Percentiles rank a stretch among this genome's conserved stretches.
These are phyloP conservation scores for Phaeolepiota aurea DNA, from an alignment of 768 basidiomycete genomes.

Conservation along the genomic window DNA sequence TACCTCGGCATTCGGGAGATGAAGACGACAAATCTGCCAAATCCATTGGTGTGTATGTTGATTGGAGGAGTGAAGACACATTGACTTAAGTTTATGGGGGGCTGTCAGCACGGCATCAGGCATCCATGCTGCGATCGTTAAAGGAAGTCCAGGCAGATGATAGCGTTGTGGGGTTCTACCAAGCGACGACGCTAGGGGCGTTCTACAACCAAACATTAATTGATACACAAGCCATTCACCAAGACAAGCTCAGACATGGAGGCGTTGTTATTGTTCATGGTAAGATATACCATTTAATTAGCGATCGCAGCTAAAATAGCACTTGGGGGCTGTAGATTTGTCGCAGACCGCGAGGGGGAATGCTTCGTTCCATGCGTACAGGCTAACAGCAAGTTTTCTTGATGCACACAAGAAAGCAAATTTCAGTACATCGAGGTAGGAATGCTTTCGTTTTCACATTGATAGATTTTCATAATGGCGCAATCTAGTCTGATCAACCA, in stretches of 20 bases:
- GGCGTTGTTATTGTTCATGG: slow-evolving; percentile 84
- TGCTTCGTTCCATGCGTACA: slow-evolving; percentile 84
- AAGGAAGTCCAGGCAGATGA: slow-evolving; percentile 90
- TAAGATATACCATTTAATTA: slow-evolving; percentile 25
- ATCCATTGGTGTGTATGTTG: slow-evolving; percentile 47
- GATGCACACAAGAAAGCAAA: slow-evolving; percentile 76
- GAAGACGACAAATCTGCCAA: slow-evolving; percentile 82
- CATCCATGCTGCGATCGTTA: slow-evolving; percentile 76
- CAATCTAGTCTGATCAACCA: slow-evolving; percentile 62
- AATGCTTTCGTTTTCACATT: slow-evolving; percentile 5
- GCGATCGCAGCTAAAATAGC: no score
- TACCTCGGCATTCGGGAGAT: slow-evolving; percentile 65
- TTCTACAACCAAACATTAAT: slow-evolving; percentile 78
- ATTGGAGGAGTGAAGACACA: slow-evolving; percentile 2
- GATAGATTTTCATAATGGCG: neutral
- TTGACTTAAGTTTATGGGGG: slow-evolving; percentile 7
- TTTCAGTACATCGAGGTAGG: slow-evolving; percentile 81
- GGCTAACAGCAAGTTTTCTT: slow-evolving; percentile 71
- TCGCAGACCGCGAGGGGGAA: slow-evolving; percentile 76
- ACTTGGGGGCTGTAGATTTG: slow-evolving; percentile 40
- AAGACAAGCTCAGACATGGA: slow-evolving; percentile 78
- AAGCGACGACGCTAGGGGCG: slow-evolving; percentile 77
- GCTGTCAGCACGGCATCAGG: slow-evolving; percentile 66
- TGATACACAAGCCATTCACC: slow-evolving; percentile 79
- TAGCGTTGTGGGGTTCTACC: slow-evolving; percentile 91